These are phyloP conservation scores for Zygotorulaspora mrakii DNA, from an alignment of 1,139 yeast genomes.

Conservation along the genomic window DNA sequence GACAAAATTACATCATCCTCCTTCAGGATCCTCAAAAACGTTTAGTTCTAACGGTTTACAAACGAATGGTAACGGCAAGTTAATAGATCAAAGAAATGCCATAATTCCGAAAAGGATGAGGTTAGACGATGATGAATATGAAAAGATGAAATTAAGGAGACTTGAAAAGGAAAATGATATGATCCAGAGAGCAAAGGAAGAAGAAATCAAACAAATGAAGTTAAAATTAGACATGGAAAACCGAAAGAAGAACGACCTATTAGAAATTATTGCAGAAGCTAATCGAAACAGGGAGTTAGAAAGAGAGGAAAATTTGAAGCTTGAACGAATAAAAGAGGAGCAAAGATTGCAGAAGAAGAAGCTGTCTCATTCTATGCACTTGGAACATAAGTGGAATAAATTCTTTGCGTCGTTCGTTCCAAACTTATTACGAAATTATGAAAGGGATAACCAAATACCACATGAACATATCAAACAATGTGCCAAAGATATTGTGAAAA, in stretches of 20 bases:
- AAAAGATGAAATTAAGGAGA: constrained; percentile 23
- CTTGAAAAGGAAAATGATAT: constrained; percentile 27
- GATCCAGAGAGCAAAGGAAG: constrained; percentile 29
- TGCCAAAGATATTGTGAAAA: constrained; percentile 70
- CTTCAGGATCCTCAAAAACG: constrained; percentile 24
- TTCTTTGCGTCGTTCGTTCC: constrained; percentile 77
- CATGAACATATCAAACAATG: constrained; percentile 71
- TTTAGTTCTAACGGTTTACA: constrained; percentile 12
- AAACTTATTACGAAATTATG: constrained; percentile 66
- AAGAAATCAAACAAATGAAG: constrained; percentile 31
- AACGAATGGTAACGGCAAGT: not conserved
- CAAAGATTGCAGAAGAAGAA: constrained; percentile 22
- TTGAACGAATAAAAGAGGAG: constrained; percentile 25
- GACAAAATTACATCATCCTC: constrained; percentile 31
- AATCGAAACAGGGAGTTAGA: constrained; percentile 35
- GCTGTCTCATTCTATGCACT: constrained; percentile 18
- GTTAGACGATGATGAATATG: constrained; percentile 26
- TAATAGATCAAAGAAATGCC: constrained; percentile 2
- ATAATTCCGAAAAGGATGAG: constrained; percentile 14
- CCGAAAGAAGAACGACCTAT: constrained; percentile 31
- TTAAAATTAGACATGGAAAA: constrained; percentile 28
- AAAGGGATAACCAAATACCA: constrained; percentile 51
- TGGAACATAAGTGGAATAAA: constrained; percentile 52
- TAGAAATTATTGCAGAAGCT: constrained; percentile 44
- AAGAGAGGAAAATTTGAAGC: constrained; percentile 25